These are phyloP conservation scores for Trichoderma citrinoviride DNA, from an alignment of 2,329 filamentous ascomycete species.

Conservation along the genomic window DNA sequence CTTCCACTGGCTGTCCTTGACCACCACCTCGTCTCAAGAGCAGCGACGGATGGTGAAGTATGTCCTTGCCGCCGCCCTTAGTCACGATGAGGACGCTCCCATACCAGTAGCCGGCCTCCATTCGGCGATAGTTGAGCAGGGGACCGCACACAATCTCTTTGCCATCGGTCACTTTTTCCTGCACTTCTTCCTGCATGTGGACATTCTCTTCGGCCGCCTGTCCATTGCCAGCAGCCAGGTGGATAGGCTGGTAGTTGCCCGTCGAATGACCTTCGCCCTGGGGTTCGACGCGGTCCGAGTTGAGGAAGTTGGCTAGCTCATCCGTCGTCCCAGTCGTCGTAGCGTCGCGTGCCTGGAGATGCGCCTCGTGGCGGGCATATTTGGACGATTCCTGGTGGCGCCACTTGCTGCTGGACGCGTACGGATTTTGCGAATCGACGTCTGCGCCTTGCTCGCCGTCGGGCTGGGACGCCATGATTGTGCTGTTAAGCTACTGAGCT, in stretches of 20 bases:
- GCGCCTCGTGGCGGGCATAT: constrained; percentile 49
- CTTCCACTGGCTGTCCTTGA: constrained; percentile 29
- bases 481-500: not conserved
- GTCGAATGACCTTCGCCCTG: constrained; percentile 32
- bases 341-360: constrained; percentile 28
- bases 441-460: constrained; percentile 29
- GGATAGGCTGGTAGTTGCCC: constrained; percentile 48
- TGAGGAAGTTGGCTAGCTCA: constrained; percentile 57
- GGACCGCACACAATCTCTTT: constrained; percentile 69
- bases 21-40: constrained; percentile 45
- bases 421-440: constrained; percentile 46
- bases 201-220: not conserved
- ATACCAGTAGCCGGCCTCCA: constrained; percentile 71
- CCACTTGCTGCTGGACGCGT: constrained; percentile 58
- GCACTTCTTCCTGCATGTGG: too few species aligned
- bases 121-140: constrained; percentile 73
- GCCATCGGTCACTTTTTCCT: constrained; percentile 40
- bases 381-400: constrained; percentile 62
- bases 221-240: constrained; percentile 41
- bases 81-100: constrained; percentile 85
- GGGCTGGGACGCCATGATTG: constrained; percentile 27
- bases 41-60: constrained; percentile 59
- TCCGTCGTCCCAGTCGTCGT: constrained; percentile 42
- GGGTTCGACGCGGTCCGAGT: constrained; percentile 51
- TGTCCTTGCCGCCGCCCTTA: constrained; percentile 62